These are phyloP conservation scores for Leccinum truebloodii DNA, from an alignment of 768 basidiomycete species.

Conservation along the genomic window DNA sequence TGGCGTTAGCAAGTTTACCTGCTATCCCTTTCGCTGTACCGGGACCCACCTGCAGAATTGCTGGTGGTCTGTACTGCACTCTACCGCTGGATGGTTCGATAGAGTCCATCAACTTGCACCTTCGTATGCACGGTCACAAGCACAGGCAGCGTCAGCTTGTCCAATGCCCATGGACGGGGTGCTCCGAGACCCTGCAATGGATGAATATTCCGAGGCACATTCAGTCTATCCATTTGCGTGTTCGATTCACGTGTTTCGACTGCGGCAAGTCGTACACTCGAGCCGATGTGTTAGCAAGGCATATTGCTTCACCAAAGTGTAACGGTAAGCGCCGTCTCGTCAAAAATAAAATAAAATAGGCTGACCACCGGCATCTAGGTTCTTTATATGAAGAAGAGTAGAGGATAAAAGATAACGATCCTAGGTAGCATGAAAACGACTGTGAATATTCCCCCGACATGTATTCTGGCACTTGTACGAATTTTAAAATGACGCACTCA, in stretches of 20 bases:
- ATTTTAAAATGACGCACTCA: neutral
- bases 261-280: constrained; percentile 14
- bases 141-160: constrained; percentile 3
- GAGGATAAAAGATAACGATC: neutral
- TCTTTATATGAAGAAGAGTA: neutral
- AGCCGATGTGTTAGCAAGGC: neutral
- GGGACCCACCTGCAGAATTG: constrained; percentile 1
- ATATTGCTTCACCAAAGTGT: constrained; percentile 7
- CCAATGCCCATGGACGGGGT: constrained; percentile 14
- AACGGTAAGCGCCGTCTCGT: neutral
- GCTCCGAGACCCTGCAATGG: constrained; percentile 4
- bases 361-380: neutral
- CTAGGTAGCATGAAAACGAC: neutral
- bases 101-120: constrained; percentile 9
- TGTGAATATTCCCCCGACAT: neutral
- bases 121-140: constrained; percentile 12
- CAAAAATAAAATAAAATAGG: neutral
- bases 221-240: constrained; percentile 6
- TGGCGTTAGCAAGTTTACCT: neutral
- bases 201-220: constrained; percentile 12
- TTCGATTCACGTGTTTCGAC: neutral
- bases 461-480: neutral
- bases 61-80: constrained; percentile 4
- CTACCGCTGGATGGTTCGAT: neutral
- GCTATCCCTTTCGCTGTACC: neutral